Evolutionary conservation across 2,329 filamentous ascomycete species (phyloP), one percentile per base, ranked within the genome.

Genomic region (Fusarium humuli): DNA sequence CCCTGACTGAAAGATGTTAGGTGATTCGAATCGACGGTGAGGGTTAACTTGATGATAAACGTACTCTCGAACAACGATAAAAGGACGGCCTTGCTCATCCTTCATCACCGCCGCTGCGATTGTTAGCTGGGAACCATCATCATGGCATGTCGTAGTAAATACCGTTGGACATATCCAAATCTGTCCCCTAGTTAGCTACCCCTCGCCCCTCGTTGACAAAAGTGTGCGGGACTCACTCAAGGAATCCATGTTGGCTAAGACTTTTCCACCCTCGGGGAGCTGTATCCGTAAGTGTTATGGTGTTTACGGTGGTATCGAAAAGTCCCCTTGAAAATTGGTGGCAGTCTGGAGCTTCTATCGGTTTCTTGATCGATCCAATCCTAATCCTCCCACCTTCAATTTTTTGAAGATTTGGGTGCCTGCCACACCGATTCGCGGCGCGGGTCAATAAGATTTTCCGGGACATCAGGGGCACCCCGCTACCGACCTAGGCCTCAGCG

Each of bases 11-110:
- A 56, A 50, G 46, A 60, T 69, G 69, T 76, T 67, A 78, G 73
- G 61, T 44, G 14, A 54, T 27, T 47, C 50, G 44, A 54, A 67
- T 53, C 23, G 16, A 45, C 29, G 23, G 49, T 45, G 32, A 62
- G 50, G 45, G 14, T 37, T 40, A 29, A 32, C 41, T 50, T 62
- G 52, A 14, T 54, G 53, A 49, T n/a, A 37, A 53, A 88, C 92
- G 76, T 88, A 97, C 94, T 99, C 96, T 91, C 96, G 89, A 76
- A 99, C 96, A 71, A 99, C 91, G 80, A 99, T 99, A 83, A 99
- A 99, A 41, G 96, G 96, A 79, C 96, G 90, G 69, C 96, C 96
- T 81, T 96, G 91, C 84, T 99, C 96, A 87, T 99, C 96, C 86
- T 97, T 97, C 86, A 98, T 90, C 82, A 99, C 84, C 80, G 86